phyloP scores from a whole-genome alignment of 192 early-diverging fungal species.

The Rhizoclosmatium globosum region DNA sequence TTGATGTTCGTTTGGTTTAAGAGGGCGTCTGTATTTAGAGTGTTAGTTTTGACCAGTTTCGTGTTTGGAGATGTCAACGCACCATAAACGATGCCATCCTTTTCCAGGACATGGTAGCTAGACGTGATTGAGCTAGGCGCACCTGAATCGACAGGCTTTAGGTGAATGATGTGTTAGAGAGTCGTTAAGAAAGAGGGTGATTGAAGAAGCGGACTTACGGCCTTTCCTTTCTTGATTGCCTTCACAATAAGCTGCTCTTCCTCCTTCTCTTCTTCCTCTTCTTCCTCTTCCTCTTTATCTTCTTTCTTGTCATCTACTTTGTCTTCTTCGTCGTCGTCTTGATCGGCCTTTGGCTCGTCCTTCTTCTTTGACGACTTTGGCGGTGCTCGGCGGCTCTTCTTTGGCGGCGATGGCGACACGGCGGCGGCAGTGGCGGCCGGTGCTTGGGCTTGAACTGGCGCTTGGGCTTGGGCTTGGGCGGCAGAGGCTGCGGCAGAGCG shows the following conservation, averaged over 20 bases:
- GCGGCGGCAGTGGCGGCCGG: neutral
- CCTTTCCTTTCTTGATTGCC: constrained; percentile 49
- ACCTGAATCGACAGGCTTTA: constrained; percentile 48
- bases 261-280: constrained; percentile 29
- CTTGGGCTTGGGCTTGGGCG: neutral
- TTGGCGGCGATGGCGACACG: neutral
- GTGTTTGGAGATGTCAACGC: neutral
- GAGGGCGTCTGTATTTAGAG: constrained; percentile 60
- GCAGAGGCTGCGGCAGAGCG: too few species aligned
- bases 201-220: constrained; percentile 19
- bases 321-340: constrained; percentile 25
- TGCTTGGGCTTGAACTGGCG: neutral
- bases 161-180: neutral
- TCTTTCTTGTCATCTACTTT: constrained; percentile 19
- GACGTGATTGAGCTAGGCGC: constrained; percentile 22
- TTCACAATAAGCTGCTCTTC: constrained; percentile 43
- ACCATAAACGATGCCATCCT: constrained; percentile 50
- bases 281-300: constrained; percentile 29
- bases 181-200: neutral
- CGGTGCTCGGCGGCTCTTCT: neutral
- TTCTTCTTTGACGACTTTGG: constrained; percentile 13
- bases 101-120: constrained; percentile 46
- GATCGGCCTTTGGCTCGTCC: constrained; percentile 2
- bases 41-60: neutral
- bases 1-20: constrained; percentile 76